phyloP scores from a whole-genome alignment of 2,329 filamentous ascomycete species.

The Zasmidium cellare region DNA sequence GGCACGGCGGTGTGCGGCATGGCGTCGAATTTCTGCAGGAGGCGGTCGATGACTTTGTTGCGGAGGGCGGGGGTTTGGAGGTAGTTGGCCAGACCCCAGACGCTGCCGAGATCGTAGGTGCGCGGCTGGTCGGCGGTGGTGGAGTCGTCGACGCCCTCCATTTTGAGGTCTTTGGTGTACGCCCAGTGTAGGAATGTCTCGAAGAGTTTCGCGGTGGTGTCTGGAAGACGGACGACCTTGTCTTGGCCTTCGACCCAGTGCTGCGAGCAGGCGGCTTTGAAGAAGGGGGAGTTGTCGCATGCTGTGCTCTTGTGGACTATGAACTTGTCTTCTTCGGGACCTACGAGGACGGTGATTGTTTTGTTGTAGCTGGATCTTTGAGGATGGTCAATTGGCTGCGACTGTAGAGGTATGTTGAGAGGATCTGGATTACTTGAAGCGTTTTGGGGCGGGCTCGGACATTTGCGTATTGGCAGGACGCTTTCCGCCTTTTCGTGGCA shows the following conservation, averaged over 20 bases:
- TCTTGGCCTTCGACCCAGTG: slow-evolving; percentile 8
- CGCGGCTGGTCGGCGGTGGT: background rate
- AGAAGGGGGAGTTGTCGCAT: slow-evolving; percentile 9
- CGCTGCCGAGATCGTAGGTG: background rate
- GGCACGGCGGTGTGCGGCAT: background rate
- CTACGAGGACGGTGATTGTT: slow-evolving; percentile 4
- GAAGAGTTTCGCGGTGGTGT: slow-evolving; percentile 3
- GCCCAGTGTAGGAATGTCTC: slow-evolving; percentile 13
- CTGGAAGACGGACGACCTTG: slow-evolving; percentile 8
- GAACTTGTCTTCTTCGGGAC: slow-evolving; percentile 4
- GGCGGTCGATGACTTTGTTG: background rate
- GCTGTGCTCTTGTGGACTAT: slow-evolving; percentile 7
- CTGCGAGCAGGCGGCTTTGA: slow-evolving; percentile 9
- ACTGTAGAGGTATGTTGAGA: background rate
- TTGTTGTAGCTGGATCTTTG: background rate
- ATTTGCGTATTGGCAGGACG: background rate
- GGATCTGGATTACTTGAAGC: background rate
- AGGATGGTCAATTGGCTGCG: background rate
- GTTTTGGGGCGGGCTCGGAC: background rate
- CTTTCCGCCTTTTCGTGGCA: too few relatives aligned
- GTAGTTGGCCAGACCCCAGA: background rate
- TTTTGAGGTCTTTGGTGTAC: slow-evolving; percentile 3
- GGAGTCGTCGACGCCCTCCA: background rate
- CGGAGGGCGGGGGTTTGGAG: background rate
- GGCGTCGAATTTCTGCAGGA: background rate